Evolutionary conservation across 495 filamentous ascomycete genomes (phyloP), one percentile per base, ranked within the genome.

Genomic region (Penicillium cinerascens): DNA sequence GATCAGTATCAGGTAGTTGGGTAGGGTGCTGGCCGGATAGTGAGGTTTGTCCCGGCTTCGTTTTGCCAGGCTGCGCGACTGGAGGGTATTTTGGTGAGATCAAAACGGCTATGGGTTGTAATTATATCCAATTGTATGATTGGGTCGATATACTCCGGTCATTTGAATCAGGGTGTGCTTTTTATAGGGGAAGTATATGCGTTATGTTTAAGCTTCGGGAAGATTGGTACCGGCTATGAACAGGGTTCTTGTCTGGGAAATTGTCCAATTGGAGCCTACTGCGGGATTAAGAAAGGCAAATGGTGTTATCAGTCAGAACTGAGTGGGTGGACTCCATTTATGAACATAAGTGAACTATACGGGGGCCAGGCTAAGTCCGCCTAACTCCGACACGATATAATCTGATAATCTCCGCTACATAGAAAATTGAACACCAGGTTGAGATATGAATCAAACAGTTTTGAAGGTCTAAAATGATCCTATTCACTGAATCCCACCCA

Each of bases 401-500:
- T 29, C 26, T 10, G 26, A 29, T 5, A 13, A 33, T 33, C 29
- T 33, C 29, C 29, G 29, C 29, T 33, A 33, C 29, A 10, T 33
- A 33, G 11, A 33, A 33, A 33, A n/a, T n/a, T n/a, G 29, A 33
- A 33, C 10, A 33, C 13, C 6, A 33, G 13, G 29, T 33, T 1
- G 11, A 33, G 29, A 33, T 33, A 33, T 33, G 11, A 33, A 33
- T 33, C 29, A 33, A 33, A 33, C 29, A 33, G 29, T 33, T 33
- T 33, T 33, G 29, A 33, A 46, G 40, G 47, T 60, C 58, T 53
- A 56, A 48, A 44, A 35, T 42, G 45, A 60, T 47, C 52, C 48
- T 52, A 55, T 46, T 52, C 55, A 55, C 55, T 49, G 37, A 38
- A 52, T 41, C 44, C 55, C 42, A 38, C 29, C 27, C 29, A 45